Percentiles rank a stretch among this genome's conserved stretches.
Conservation (phyloP, 306 rosid genomes). For the Oemleria cerasiformis region DNA sequence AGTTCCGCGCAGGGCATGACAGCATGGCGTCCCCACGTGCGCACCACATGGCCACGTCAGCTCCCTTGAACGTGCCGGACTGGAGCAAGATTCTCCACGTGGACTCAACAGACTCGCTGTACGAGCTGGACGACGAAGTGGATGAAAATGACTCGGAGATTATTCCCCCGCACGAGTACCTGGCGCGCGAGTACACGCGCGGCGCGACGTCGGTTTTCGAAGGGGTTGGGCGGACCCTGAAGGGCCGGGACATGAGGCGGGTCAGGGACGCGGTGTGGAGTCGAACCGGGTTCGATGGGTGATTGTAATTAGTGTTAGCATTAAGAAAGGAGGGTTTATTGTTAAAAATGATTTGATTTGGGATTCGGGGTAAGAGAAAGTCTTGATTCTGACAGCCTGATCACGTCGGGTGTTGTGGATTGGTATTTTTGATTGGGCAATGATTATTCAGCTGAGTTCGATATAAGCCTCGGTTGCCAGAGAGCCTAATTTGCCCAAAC, state of each 20-base stretch:
- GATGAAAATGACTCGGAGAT: conserved; percentile 61
- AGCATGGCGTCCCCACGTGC: conserved; percentile 36
- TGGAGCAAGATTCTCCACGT: conserved; percentile 98
- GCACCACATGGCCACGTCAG: conserved; percentile 62
- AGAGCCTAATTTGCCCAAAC: conserved; percentile 49
- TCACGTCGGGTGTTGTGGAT: conserved; percentile 9
- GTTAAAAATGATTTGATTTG: not conserved
- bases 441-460: conserved; percentile 11
- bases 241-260: conserved; percentile 93
- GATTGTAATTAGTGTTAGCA: not conserved
- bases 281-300: conserved; percentile 93
- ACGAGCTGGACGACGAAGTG: conserved; percentile 35
- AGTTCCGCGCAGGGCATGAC: conserved; percentile 49
- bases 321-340: not conserved
- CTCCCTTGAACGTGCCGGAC: conserved; percentile 93
- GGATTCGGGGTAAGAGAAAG: no score
- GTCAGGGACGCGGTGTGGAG: conserved; percentile 97
- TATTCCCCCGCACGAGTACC: conserved; percentile 90
- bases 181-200: conserved; percentile 69
- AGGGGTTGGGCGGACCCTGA: conserved; percentile 90
- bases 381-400: no score
- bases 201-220: conserved; percentile 87
- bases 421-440: conserved; percentile 9
- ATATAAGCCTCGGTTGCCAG: conserved; percentile 19
- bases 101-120: conserved; percentile 71